Evolutionary conservation across 495 filamentous ascomycete species (phyloP).

Genomic region (Penicillium manginii): DNA sequence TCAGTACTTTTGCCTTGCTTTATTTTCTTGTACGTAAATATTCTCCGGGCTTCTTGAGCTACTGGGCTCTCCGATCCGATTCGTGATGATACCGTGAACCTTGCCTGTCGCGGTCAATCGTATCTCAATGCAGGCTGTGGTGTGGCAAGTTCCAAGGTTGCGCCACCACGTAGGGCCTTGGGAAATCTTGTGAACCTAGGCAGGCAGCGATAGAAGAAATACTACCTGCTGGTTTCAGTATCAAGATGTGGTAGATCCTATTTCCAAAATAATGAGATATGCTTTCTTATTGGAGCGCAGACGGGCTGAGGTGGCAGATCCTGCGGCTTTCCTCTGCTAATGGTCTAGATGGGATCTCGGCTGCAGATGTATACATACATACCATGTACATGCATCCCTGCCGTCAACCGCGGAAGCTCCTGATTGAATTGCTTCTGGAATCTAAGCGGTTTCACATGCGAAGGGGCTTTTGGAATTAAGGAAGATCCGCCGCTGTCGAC

Average conservation of each 20-base stretch:
- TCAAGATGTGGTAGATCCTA: constrained; percentile 6
- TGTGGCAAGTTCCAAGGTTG: constrained; percentile 13
- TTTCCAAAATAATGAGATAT: neutral
- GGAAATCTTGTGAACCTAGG: neutral
- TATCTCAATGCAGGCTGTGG: constrained; percentile 7
- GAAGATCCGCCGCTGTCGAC: neutral
- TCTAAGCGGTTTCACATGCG: constrained; percentile 15
- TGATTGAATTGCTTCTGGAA: constrained; percentile 6
- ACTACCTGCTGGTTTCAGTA: constrained; percentile 11
- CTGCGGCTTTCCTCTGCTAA: constrained; percentile 3
- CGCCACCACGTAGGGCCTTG: constrained; percentile 9
- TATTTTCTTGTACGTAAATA: constrained; percentile 3
- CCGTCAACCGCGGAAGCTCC: constrained; percentile 19
- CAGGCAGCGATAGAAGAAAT: constrained; percentile 5
- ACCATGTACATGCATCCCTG: neutral
- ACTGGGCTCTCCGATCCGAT: constrained; percentile 1
- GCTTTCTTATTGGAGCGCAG: constrained; percentile 5
- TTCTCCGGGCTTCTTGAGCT: neutral
- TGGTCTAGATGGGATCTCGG: constrained; percentile 8
- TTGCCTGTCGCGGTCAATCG: constrained; percentile 5
- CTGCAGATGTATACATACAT: constrained; percentile 3
- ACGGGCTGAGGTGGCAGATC: constrained; percentile 9
- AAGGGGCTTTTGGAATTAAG: neutral
- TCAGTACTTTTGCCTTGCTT: neutral
- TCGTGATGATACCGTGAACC: neutral